Percentiles rank a stretch among this genome's conserved stretches.
Conservation (phyloP, 495 filamentous ascomycete species). For the Chaetomium cochliodes region DNA sequence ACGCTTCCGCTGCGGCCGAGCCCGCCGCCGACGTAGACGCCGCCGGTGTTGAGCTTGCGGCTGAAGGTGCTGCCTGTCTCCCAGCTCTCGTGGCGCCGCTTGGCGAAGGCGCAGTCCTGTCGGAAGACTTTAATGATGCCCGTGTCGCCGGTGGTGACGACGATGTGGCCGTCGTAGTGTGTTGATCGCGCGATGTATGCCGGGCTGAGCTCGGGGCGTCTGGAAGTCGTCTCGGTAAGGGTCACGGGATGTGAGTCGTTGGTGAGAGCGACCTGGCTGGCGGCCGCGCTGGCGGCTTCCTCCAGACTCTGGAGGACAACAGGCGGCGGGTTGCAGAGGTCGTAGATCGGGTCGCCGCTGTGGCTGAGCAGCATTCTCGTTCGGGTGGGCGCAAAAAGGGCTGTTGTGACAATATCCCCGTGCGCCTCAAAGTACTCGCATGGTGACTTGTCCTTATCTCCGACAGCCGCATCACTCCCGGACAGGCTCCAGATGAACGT, state of each 20-base stretch:
- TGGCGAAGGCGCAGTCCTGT: slow-evolving; percentile 77
- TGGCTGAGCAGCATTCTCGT: slow-evolving; percentile 73
- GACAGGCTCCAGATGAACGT: slow-evolving; percentile 84
- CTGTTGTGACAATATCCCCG: slow-evolving; percentile 80
- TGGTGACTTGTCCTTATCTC: slow-evolving; percentile 73
- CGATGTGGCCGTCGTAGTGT: slow-evolving; percentile 85
- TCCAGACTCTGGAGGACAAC: slow-evolving; percentile 77
- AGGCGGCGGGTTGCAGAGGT: slow-evolving; percentile 93
- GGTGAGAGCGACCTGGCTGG: slow-evolving; percentile 33
- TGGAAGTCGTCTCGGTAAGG: slow-evolving; percentile 28
- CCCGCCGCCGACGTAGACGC: slow-evolving; percentile 40
- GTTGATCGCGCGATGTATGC: slow-evolving; percentile 69
- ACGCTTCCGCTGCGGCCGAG: slow-evolving; percentile 67
- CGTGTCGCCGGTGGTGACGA: slow-evolving; percentile 84
- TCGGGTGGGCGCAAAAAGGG: slow-evolving; percentile 76
- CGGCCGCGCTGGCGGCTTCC: slow-evolving; percentile 49
- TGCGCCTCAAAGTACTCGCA: slow-evolving; percentile 89
- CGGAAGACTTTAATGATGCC: slow-evolving; percentile 92
- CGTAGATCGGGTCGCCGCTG: slow-evolving; percentile 90
- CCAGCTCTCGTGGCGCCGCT: slow-evolving; percentile 60
- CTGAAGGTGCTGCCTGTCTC: slow-evolving; percentile 76
- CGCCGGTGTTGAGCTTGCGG: slow-evolving; percentile 57
- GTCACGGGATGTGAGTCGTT: slow-evolving; percentile 32
- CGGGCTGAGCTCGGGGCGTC: slow-evolving; percentile 51
- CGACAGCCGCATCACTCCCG: slow-evolving; percentile 52